These are phyloP conservation scores for Drechslerella coelobrocha DNA, from an alignment of 2,329 filamentous ascomycete genomes.

Conservation along the genomic window DNA sequence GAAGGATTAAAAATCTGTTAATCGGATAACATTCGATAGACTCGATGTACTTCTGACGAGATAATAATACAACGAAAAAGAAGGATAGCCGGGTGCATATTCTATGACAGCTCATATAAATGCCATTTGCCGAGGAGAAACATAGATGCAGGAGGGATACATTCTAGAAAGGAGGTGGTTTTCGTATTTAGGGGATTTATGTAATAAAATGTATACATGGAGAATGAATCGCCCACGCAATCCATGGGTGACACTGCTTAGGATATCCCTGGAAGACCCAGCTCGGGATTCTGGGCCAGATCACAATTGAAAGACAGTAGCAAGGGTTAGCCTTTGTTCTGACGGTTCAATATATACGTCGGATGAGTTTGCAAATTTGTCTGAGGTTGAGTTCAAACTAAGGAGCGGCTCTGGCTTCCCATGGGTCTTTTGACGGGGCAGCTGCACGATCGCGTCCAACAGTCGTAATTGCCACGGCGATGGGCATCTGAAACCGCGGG, in stretches of 20 bases:
- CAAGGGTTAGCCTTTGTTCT: background rate
- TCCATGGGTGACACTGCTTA: background rate
- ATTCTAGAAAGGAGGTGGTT: background rate
- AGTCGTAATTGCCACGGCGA: slow-evolving; percentile 4
- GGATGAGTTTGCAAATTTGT: background rate
- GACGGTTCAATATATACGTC: background rate
- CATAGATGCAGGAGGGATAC: background rate
- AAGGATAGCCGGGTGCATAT: no score
- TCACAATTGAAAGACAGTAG: slow-evolving; percentile 14
- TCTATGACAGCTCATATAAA: no score
- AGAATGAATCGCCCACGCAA: background rate
- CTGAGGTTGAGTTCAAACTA: background rate
- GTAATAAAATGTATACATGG: no score
- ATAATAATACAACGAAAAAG: no score
- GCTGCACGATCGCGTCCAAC: background rate
- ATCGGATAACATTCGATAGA: background rate
- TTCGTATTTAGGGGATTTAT: background rate
- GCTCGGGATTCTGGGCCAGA: slow-evolving; percentile 5
- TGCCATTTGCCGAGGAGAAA: no score
- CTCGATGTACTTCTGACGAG: background rate
- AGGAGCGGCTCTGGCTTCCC: background rate
- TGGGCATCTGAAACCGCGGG: slow-evolving; percentile 8
- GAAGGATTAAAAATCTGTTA: background rate
- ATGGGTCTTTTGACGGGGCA: background rate
- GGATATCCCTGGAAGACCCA: background rate